phyloP scores from a whole-genome alignment of 345 rosid genomes.

The Balakata baccata region DNA sequence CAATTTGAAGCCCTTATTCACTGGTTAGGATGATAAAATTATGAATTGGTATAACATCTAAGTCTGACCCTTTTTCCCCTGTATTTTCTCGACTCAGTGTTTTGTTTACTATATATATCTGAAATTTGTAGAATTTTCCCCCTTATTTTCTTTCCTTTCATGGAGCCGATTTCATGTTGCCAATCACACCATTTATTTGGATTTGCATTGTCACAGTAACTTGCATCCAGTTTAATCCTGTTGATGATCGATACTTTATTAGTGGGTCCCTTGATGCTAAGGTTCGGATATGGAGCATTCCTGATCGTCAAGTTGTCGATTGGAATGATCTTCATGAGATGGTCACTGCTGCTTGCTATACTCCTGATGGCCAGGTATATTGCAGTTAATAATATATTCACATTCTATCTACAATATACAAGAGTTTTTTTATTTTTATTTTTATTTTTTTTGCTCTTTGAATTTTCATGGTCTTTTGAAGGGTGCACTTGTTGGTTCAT shows the following conservation, averaged over 20 bases:
- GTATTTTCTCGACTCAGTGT: too few relatives aligned
- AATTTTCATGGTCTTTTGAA: conserved; percentile 39
- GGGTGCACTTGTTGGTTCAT: conserved; percentile 91
- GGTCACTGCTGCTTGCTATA: conserved; percentile 97
- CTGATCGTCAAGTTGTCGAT: conserved; percentile 85
- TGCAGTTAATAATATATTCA: neutral
- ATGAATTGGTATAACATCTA: too few relatives aligned
- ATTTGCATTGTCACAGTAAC: conserved; percentile 55
- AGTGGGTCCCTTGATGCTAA: conserved; percentile 97
- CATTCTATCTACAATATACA: neutral
- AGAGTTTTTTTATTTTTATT: too few relatives aligned
- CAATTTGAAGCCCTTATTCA: too few relatives aligned
- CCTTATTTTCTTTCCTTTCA: too few relatives aligned
- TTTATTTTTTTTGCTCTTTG: conserved; percentile 18
- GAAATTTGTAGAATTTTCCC: too few relatives aligned
- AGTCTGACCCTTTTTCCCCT: neutral
- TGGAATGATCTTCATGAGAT: conserved; percentile 98
- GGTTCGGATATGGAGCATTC: conserved; percentile 98
- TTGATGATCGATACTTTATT: conserved; percentile 91
- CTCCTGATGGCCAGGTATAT: conserved; percentile 93
- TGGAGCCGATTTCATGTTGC: too few relatives aligned
- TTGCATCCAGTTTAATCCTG: conserved; percentile 98
- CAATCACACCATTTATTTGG: too few relatives aligned
- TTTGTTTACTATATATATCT: too few relatives aligned
- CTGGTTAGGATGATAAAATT: too few relatives aligned